Base-by-base conservation (phyloP, 2,329 filamentous ascomycete species). In the Cladosporium sp. region DNA sequence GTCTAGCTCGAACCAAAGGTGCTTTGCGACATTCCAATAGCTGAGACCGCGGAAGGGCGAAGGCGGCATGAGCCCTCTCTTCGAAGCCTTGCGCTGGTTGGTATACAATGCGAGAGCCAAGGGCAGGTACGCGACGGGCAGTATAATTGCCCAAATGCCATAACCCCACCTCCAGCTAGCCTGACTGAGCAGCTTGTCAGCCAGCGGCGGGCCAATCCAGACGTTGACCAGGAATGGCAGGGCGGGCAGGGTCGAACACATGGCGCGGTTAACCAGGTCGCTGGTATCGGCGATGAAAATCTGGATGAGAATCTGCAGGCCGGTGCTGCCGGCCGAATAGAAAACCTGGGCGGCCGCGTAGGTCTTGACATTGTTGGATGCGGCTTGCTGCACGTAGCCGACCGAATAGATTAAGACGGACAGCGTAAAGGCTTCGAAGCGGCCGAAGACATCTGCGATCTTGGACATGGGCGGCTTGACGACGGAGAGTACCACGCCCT, bases 211-310 rank as follows among this genome's bases (percentile, higher is more conserved):
- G 1, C 81, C 82, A 32, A 82, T 72, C 77, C 80, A 85, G 4
- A 82, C 75, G 7, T 79, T 85, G 52, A 80, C 70, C 12, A 84
- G 69, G 58, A 83, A 84, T 0, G 82, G 81, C 13, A 79, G 68
- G 55, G 81, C 77, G 3, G 80, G 80, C 11, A 84, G 64, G 2
- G 77, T 80, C 3, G 78, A 80, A 56, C 81, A 75, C 3, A 85
- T 63, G 12, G 80, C 80, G 50, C 82, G 78, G 59, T 84, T 82
- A 15, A 78, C 64, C 38, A 85, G 65, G 56, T 79, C 74, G 43
- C 77, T 83, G 1, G 79, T 81, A 63, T 85, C 82, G 22, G 82
- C 82, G 43, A 84, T 77, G 62, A 85, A 82, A 34, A 85, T 78
- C 61, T 85, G 81, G 59, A 83, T 78, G 18, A 84, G 65, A 42